Evolutionary conservation across 441 rosid species (phyloP), one percentile per base, ranked within the genome.

Genomic region (Omphalea diandra): DNA sequence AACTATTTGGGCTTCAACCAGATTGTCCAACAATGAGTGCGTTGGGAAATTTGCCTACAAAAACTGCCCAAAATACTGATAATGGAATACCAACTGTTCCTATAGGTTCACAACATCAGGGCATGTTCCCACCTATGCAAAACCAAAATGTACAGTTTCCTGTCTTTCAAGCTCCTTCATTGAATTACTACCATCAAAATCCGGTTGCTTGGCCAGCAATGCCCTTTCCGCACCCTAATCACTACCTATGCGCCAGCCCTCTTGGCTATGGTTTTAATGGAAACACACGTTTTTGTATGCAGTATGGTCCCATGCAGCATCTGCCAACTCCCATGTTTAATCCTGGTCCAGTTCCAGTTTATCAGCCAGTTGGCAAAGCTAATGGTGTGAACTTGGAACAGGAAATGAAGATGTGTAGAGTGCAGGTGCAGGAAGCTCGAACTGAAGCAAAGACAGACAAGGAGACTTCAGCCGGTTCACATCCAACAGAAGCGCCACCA

Each of bases 141-240:
- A 83, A 76, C 80, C 95, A 87, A 63, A 88, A 74, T 71, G 53
- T 80, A 77, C 91, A 83, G 52, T 85, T 77, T 81, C 81, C 91
- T 10, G 70, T 88, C 76, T 85, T 82, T 76, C 95, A 85, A 76
- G 70, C 82, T 85, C 87, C 93, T 79, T 68, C 97, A 44, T 63
- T 86, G 87, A 89, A 88, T 75, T 92, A 90, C 86, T 92, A 86
- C 75, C 93, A 84, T 81, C 95, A 90, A 81, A 87, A 83, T 83
- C 90, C 88, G 62, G 89, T 88, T 72, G 81, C 97, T 24, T 95
- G 98, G 99, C 77, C 91, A 18, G 82, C 90, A 65, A 76, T 86
- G 84, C 77, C 88, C 33, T 87, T 77, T 43, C 78, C 90, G 40
- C 90, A 82, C 62, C 85, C 88, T 41, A 86, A 80, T 77, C 86